These are phyloP conservation scores for Ziziphus jujuba DNA, from an alignment of 306 rosid genomes.

Conservation along the genomic window DNA sequence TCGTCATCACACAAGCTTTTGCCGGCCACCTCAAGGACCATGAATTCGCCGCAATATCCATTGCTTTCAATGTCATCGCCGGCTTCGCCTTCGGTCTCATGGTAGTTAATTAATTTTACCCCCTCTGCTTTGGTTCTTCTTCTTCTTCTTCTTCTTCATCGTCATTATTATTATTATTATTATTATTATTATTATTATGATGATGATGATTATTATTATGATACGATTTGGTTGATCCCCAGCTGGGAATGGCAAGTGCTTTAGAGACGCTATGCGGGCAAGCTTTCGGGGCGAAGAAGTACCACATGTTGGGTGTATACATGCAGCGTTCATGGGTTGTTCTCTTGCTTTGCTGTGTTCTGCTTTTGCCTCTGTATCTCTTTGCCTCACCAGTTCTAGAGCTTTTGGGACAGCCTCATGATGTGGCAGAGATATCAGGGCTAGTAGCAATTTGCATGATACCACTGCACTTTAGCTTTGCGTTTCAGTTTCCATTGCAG, in stretches of 20 bases:
- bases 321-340: slow-evolving; percentile 15
- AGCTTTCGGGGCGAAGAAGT: slow-evolving; percentile 13
- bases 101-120: neutral
- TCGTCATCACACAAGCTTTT: slow-evolving; percentile 11
- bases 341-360: slow-evolving; percentile 1
- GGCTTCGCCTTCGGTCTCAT: slow-evolving; percentile 17
- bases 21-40: slow-evolving; percentile 10
- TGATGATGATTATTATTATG: neutral
- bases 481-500: slow-evolving; percentile 11
- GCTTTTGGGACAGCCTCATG: slow-evolving; percentile 6
- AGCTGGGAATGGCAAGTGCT: slow-evolving; percentile 18
- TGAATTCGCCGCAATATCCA: slow-evolving; percentile 15
- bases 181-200: neutral
- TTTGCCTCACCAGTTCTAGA: slow-evolving; percentile 3
- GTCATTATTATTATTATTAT: too few species aligned
- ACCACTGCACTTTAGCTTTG: slow-evolving; percentile 14
- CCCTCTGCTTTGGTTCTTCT: neutral
- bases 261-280: slow-evolving; percentile 16
- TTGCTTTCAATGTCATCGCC: slow-evolving; percentile 3
- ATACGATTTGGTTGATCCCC: neutral
- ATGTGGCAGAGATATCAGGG: slow-evolving; percentile 4
- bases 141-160: too few species aligned
- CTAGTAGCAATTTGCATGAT: slow-evolving; percentile 6
- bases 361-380: slow-evolving; percentile 4
- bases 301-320: slow-evolving; percentile 16